Evolutionary conservation across 1,284 basidiomycete genomes (phyloP), one percentile per base, ranked within the genome.

Genomic region (Abortiporus biennis): DNA sequence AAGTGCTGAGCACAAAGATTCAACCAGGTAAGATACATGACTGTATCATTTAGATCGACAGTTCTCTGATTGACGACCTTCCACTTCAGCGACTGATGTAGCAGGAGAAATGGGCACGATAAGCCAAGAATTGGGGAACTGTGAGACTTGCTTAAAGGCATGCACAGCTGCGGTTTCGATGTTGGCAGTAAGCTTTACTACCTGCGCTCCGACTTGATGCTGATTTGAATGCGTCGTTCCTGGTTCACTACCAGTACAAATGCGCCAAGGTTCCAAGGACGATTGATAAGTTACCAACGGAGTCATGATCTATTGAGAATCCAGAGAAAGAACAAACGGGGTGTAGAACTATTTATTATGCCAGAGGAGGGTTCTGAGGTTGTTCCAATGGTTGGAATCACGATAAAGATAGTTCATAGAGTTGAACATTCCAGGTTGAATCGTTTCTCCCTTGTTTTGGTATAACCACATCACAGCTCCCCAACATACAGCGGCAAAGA

Each of bases 391-490:
- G 47, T 91, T 82, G 9, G 85, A 89, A 58, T 91, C 86, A 45
- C 78, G 76, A 64, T 91, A 91, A 21, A 91, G 68, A 62, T 90
- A 91, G 43, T 61, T 71, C 80, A 89, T 89, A 16, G 85, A 85
- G 65, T 76, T 85, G 71, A 85, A 86, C 86, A 97, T 90, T 40
- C 95, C 94, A 3, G 90, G 87, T 60, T 99, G 92, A 46, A 99
- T 79, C 11, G 81, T 85, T 65, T 97, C 83, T 35, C 90, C 80
- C 23, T 80, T 71, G 62, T 95, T 76, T 54, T 83, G 74, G 74
- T 95, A 98, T 48, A 96, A 70, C 78, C 88, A 99, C 95, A 99
- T 98, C 36, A 96, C 92, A n/a, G 83, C 73, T 29, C 92, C 95
- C 95, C 95, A 99, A 27, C 85, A 80, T 23, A 97, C 52, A 0